Base-by-base conservation (phyloP, 768 basidiomycete genomes). In the Amanita subjunquillea region DNA sequence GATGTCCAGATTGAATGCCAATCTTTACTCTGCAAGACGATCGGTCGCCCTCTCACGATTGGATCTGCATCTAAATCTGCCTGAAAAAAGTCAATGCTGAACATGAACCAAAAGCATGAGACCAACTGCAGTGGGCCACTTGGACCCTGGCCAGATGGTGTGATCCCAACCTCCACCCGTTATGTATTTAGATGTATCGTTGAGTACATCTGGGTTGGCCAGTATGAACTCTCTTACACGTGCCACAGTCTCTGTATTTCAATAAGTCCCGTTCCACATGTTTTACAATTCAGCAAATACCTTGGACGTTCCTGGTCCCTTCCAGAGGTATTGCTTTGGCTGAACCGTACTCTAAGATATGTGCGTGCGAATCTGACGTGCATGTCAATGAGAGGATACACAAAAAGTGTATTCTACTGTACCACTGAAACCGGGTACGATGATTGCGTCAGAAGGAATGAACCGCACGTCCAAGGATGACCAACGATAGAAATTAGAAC, bases 161-260 rank as follows among this genome's bases (percentile, higher is more conserved):
- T 95, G 93, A 64, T 95, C 89, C 91, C 93, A 95, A 1, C 92
- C 93, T 62, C 86, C 80, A 2, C 91, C 91, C 51, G 82, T 76
- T 13, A 95, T 75, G 64, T 82, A 82, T 57, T 73, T 76, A 20
- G 76, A 71, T 12, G 69, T 75, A 62, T 90, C 76, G 17, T 70
- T 67, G 20, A 70, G 63, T n/a, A 85, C 65, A 39, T 83, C 81
- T 0, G 76, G 76, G 55, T 80, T 74, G 7, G 72, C 64, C 9
- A 79, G 64, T 50, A 91, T 80, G 64, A 79, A 85, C 20, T 75
- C 62, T 48, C 75, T 74, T 36, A 91, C 75, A 42, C 80, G 76
- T 1, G 69, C 69, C 36, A 87, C 77, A 48, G 85, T 81, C 54
- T 84, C 85, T 86, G 39, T 29, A 48, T 5, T 23, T 45, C 40